Base-by-base conservation (phyloP, 257 asterid species). In the Solanum paucissectum region DNA sequence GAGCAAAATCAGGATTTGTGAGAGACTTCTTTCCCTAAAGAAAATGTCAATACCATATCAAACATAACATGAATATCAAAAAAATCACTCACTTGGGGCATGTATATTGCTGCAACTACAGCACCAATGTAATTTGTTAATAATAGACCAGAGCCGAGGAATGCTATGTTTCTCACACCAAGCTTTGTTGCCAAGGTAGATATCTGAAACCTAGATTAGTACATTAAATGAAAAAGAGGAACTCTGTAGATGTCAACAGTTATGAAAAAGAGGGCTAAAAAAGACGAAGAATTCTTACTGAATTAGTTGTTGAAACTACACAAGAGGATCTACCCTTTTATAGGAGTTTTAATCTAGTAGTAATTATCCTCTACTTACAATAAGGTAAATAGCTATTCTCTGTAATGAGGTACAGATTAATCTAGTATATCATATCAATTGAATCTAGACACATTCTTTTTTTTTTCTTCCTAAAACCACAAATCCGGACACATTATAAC, bases 111-210 rank as follows among this genome's bases (percentile, higher is more conserved):
- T 42, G 94, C 98, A 86, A 93, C 87, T 83, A 95, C 88, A 73
- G 99, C 92, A 74, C 98, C 95, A 62, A 96, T 87, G 93, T 96
- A 97, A 86, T 97, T 97, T 89, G 93, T 87, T 90, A 97, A 90
- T 90, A 97, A 92, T 87, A 97, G 94, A 75, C 98, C 98, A 37
- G 98, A 89, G 90, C 99, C 99, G 83, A 96, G 96, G 86, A 97
- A 90, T 38, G 99, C 95, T 72, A 97, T 96, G 87, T 97, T 97
- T 92, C 98, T 93, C 90, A 96, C 98, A 34, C 99, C 99, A 91
- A 97, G 99, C 89, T 96, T 97, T 74, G 99, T 95, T 83, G 99
- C 99, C 81, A 97, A 90, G 82, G 99, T 97, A 83, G 98, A 93
- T 90, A 97, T 97, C 95, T 94, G 96, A 95, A 97, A 97, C 95